Conservation (phyloP, 2,329 filamentous ascomycete genomes). For the Clarireedia hainanense region DNA sequence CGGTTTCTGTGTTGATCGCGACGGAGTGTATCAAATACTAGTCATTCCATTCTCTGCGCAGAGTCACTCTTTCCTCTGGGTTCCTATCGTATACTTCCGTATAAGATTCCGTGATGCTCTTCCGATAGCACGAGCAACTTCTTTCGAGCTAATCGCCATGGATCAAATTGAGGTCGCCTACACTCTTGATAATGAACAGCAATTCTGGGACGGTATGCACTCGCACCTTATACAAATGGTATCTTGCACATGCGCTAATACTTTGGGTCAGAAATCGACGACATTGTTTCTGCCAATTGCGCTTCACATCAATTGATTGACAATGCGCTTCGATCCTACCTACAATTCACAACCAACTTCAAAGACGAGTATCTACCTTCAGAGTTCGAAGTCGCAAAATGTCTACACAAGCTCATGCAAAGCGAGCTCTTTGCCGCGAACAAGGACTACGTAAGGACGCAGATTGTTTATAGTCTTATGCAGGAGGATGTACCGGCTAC, state of each 20-base stretch:
- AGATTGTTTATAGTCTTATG: constrained; percentile 85
- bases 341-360: constrained; percentile 68
- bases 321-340: constrained; percentile 75
- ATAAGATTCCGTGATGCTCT: constrained; percentile 20
- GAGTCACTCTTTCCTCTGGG: background rate
- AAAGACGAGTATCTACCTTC: constrained; percentile 68
- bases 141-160: constrained; percentile 25
- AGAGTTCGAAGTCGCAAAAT: constrained; percentile 73
- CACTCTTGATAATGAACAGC: constrained; percentile 68
- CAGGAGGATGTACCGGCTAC: constrained; percentile 77
- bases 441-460: constrained; percentile 79
- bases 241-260: background rate
- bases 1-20: constrained; percentile 11
- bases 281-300: constrained; percentile 53
- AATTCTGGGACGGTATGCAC: constrained; percentile 78
- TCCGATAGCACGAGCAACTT: constrained; percentile 18
- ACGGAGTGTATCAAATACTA: background rate
- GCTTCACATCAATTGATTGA: constrained; percentile 63
- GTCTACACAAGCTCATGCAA: constrained; percentile 69
- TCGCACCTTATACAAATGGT: background rate
- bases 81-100: background rate
- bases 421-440: constrained; percentile 68
- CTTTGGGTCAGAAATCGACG: constrained; percentile 50
- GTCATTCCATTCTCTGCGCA: background rate
- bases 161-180: constrained; percentile 59